Conservation (phyloP, 192 early-diverging fungal species). For the Mortierella alpina region DNA sequence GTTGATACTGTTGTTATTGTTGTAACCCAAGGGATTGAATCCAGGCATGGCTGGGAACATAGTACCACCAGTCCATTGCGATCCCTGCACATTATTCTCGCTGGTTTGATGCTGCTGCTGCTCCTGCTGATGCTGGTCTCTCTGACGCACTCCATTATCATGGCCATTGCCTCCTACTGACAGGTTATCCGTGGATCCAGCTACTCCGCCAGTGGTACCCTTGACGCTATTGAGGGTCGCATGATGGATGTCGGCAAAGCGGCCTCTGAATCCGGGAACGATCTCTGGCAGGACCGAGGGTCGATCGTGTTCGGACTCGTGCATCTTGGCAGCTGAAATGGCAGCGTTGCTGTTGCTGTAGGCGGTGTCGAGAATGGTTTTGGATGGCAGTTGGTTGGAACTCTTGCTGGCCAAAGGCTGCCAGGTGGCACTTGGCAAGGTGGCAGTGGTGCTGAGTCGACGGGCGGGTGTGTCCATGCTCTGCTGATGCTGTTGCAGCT, state of each 20-base stretch:
- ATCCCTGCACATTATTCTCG: neutral
- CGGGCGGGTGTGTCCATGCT: neutral
- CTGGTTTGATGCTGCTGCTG: neutral
- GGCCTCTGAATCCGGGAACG: slow-evolving; percentile 34
- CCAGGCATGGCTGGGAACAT: slow-evolving; percentile 33
- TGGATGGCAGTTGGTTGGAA: slow-evolving; percentile 30
- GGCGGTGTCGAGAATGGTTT: neutral
- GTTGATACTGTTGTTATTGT: neutral
- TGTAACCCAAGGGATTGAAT: neutral
- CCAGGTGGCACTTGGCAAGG: slow-evolving; percentile 12
- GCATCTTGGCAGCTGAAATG: neutral
- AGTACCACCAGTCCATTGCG: slow-evolving; percentile 26
- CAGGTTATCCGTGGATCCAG: neutral
- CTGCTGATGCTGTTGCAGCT: neutral
- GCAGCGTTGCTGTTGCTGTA: neutral
- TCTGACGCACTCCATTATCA: neutral
- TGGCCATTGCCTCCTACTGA: neutral
- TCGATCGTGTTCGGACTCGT: slow-evolving; percentile 32
- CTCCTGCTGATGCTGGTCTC: neutral
- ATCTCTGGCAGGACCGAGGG: slow-evolving; percentile 45
- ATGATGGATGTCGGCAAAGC: slow-evolving; percentile 50
- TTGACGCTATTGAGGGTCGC: slow-evolving; percentile 21
- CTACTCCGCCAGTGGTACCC: neutral
- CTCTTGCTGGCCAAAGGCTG: slow-evolving; percentile 32
- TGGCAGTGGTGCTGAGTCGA: slow-evolving; percentile 13